These are phyloP conservation scores for Aspergillus homomorphus DNA, from an alignment of 495 filamentous ascomycete species.

Conservation along the genomic window DNA sequence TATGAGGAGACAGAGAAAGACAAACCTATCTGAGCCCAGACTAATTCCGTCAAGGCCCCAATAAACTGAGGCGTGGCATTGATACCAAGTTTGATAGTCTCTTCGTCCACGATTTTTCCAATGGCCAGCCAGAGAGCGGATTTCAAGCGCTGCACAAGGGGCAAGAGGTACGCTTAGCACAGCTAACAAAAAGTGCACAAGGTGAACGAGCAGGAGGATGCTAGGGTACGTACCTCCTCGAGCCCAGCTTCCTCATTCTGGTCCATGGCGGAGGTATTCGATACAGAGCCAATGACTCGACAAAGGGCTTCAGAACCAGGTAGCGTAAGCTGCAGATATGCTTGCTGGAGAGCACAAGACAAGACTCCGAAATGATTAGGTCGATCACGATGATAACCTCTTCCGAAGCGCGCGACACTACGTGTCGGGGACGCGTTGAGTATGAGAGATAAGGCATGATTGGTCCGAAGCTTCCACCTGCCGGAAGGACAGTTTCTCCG, in stretches of 20 bases:
- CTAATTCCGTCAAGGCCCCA: conserved; percentile 83
- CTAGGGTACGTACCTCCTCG: conserved; percentile 35
- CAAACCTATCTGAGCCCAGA: conserved; percentile 85
- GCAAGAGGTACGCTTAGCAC: neutral
- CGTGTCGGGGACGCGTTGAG: conserved; percentile 6
- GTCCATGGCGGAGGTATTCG: conserved; percentile 27
- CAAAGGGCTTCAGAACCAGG: neutral
- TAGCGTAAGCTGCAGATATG: neutral
- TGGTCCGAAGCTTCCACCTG: neutral
- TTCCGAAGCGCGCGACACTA: neutral
- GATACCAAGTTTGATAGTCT: conserved; percentile 67
- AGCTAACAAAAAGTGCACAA: neutral
- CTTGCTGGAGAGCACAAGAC: neutral
- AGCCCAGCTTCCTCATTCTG: conserved; percentile 37
- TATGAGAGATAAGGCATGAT: neutral
- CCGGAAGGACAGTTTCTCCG: neutral
- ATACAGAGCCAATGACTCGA: neutral
- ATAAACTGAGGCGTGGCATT: conserved; percentile 97
- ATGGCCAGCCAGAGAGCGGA: conserved; percentile 89
- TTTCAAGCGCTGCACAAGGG: conserved; percentile 68
- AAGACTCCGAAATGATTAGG: neutral
- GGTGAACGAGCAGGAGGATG: neutral
- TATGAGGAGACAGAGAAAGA: conserved; percentile 1
- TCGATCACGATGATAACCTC: too few relatives aligned
- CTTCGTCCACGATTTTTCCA: conserved; percentile 86